Evolutionary conservation across 2,329 filamentous ascomycete genomes (phyloP), one percentile per base, ranked within the genome.

Genomic region (Whalleya microplaca): DNA sequence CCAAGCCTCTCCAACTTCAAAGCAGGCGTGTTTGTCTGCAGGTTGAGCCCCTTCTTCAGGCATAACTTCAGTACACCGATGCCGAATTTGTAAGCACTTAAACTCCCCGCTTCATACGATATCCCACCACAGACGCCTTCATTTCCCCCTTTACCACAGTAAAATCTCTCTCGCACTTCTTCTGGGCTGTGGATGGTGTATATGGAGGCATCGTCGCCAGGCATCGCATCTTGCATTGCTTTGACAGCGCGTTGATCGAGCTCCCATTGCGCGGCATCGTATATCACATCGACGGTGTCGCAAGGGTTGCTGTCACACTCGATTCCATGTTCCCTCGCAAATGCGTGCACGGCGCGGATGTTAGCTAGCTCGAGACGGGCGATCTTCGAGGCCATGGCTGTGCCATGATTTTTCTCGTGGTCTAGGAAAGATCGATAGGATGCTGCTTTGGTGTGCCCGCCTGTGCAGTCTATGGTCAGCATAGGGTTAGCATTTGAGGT

Each of bases 211-310:
- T 73, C 69, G 18, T 79, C 73, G 2, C 67, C 68, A 0, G 77
- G 76, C 66, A 84, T 73, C 2, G 73, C 72, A 9, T 68, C 70
- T 21, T 71, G 73, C 77, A 85, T 80, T 3, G 75, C 69, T 3
- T 69, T 64, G 16, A 84, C 75, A 2, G 76, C 74, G 16, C 64
- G 58, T 21, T 70, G 64, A 1, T 77, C 76, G 1, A 64, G 53
- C 3, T 68, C 66, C 72, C 78, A 80, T 47, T 78, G 71, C 8
- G 55, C 66, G 18, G 72, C 56, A 55, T 85, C 81, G 65, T 85
- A 86, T 29, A 86, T 73, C 2, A 86, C 72, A 66, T 88, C 84
- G 2, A 85, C 76, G 0, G 85, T 87, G 21, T 78, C 73, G 61
- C 82, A 80, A 9, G 76, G 66, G 40, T 71, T 65, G 48, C 76